phyloP scores from a whole-genome alignment of 2,329 filamentous ascomycete species.

The Phoma sp. region DNA sequence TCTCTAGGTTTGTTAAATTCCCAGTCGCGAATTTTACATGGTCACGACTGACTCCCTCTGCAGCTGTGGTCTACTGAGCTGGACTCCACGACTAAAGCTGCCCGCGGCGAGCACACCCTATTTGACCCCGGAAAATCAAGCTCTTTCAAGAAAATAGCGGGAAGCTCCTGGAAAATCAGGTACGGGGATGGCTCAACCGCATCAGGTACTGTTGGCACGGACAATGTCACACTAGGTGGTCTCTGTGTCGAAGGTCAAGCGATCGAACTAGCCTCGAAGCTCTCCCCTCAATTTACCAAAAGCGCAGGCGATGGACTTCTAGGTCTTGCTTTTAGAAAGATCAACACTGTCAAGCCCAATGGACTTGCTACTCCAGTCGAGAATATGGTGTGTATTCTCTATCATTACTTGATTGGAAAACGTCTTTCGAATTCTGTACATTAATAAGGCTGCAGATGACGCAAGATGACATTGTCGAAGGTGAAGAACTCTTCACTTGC shows the following conservation, averaged over 20 bases:
- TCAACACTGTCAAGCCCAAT: conserved; percentile 61
- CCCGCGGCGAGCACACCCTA: conserved; percentile 61
- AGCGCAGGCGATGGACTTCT: conserved; percentile 62
- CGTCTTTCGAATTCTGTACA: not conserved
- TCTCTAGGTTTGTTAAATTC: conserved; percentile 56
- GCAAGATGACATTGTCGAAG: conserved; percentile 58
- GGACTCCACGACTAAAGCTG: conserved; percentile 45
- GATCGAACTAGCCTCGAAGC: conserved; percentile 65
- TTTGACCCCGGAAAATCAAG: conserved; percentile 52
- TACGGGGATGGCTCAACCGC: conserved; percentile 70
- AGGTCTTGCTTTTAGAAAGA: conserved; percentile 63
- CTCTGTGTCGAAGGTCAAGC: conserved; percentile 65
- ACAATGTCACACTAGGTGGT: conserved; percentile 65
- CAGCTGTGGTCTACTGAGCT: conserved; percentile 35
- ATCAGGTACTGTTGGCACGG: conserved; percentile 67
- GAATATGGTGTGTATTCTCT: conserved; percentile 47
- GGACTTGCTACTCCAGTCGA: conserved; percentile 63
- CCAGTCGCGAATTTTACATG: not conserved
- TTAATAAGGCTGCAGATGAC: conserved; percentile 48
- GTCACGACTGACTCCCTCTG: conserved; percentile 1
- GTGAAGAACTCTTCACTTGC: conserved; percentile 66
- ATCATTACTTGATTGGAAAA: not conserved
- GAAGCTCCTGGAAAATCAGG: conserved; percentile 62
- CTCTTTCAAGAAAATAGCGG: conserved; percentile 47
- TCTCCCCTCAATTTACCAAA: conserved; percentile 61